Conservation (phyloP, 352 stramenopile species). For the Globisporangium nodosum region DNA sequence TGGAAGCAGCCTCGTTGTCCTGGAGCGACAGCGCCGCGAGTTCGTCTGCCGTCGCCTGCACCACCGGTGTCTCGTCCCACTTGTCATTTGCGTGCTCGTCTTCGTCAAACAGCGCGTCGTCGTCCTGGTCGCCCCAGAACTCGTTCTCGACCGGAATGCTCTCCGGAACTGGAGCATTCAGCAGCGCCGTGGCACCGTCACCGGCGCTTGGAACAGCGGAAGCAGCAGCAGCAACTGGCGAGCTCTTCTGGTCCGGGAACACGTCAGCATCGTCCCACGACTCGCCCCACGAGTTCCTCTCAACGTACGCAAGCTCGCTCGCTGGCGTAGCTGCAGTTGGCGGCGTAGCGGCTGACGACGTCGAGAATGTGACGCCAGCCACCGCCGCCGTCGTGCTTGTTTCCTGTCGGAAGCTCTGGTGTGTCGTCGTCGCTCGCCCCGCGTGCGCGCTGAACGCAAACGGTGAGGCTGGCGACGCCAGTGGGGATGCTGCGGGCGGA, state of each 20-base stretch:
- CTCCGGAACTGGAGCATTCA: constrained; percentile 6
- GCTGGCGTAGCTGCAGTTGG: constrained; percentile 7
- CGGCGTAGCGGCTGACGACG: constrained; percentile 8
- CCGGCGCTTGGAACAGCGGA: not conserved
- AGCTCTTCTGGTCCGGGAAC: constrained; percentile 8
- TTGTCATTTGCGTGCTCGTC: constrained; percentile 43
- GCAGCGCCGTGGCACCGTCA: not conserved
- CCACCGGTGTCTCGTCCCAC: constrained; percentile 24
- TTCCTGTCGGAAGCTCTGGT: not conserved
- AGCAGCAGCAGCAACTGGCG: not conserved
- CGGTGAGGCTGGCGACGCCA: not conserved
- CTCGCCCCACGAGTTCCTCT: constrained; percentile 14
- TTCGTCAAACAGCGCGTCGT: constrained; percentile 56
- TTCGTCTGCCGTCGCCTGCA: constrained; percentile 6
- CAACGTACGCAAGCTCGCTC: constrained; percentile 16
- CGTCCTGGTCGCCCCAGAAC: constrained; percentile 53
- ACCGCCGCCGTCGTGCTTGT: not conserved
- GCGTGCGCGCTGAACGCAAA: not conserved
- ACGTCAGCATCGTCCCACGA: constrained; percentile 11
- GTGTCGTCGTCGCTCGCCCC: not conserved
- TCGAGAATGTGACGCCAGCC: not conserved
- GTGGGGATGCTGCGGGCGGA: not conserved
- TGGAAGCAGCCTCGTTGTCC: constrained; percentile 16
- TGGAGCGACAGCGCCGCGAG: constrained; percentile 14
- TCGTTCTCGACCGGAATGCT: constrained; percentile 26